Percentiles rank a stretch among this genome's conserved stretches.
Conservation (phyloP, 768 basidiomycete genomes). For the Tylopilus sp. region DNA sequence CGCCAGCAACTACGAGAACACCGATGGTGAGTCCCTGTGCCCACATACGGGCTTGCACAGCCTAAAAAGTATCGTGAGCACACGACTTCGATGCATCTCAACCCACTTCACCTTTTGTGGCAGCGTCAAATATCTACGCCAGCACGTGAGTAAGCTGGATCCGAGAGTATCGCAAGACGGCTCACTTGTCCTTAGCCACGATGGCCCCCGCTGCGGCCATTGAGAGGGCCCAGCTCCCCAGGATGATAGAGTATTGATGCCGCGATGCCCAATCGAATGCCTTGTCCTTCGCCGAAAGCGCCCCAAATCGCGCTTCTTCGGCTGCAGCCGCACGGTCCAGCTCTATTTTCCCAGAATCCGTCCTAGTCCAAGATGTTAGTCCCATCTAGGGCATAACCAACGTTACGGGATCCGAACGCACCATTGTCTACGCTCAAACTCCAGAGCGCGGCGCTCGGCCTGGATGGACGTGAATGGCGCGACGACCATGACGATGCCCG, state of each 20-base stretch:
- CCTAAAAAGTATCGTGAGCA: conserved; percentile 40
- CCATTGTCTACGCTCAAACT: conserved; percentile 65
- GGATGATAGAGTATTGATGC: conserved; percentile 71
- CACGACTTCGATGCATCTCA: background rate
- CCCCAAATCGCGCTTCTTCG: conserved; percentile 45
- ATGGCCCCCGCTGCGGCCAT: conserved; percentile 61
- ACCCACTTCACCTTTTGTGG: conserved; percentile 25
- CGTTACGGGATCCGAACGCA: conserved; percentile 31
- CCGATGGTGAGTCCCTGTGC: conserved; percentile 81
- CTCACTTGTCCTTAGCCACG: conserved; percentile 63
- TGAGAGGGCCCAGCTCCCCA: conserved; percentile 71
- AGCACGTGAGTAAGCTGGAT: background rate
- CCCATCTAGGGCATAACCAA: background rate
- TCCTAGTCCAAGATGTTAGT: conserved; percentile 12
- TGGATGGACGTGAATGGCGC: conserved; percentile 68
- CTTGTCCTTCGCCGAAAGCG: conserved; percentile 50
- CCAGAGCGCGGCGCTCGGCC: conserved; percentile 65
- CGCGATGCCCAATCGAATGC: conserved; percentile 57
- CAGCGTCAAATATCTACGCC: conserved; percentile 23
- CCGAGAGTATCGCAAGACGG: conserved; percentile 7
- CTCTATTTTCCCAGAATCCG: conserved; percentile 47
- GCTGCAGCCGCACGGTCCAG: conserved; percentile 43
- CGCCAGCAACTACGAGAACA: conserved; percentile 66
- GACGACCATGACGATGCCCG: conserved; percentile 64
- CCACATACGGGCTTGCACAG: conserved; percentile 89